Evolutionary conservation across 495 filamentous ascomycete species (phyloP).

Genomic region (Chaetomidium leptoderma): DNA sequence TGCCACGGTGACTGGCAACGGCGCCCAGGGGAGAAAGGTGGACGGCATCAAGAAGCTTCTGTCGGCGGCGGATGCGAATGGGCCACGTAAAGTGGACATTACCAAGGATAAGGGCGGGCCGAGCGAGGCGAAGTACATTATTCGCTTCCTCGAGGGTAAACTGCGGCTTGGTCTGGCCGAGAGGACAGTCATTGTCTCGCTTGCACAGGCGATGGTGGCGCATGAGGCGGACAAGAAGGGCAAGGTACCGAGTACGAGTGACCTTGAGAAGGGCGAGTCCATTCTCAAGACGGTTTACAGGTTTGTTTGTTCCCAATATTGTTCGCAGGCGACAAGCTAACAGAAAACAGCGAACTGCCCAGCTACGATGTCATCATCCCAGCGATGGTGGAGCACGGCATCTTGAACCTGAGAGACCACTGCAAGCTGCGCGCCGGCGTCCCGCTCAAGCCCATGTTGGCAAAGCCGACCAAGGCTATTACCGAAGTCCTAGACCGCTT

Average conservation of each 20-base stretch:
- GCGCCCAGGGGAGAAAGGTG: conserved; percentile 84
- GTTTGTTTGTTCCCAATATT: conserved; percentile 37
- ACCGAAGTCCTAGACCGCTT: conserved; percentile 97
- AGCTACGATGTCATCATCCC: conserved; percentile 95
- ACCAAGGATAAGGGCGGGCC: conserved; percentile 88
- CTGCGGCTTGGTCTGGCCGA: conserved; percentile 87
- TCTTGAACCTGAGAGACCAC: conserved; percentile 70
- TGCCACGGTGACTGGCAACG: conserved; percentile 79
- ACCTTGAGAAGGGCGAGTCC: conserved; percentile 76
- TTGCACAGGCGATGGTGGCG: conserved; percentile 80
- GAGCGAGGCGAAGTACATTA: conserved; percentile 90
- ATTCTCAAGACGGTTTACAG: conserved; percentile 88
- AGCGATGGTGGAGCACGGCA: conserved; percentile 77
- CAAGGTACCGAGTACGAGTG: conserved; percentile 63
- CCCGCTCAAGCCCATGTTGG: conserved; percentile 96
- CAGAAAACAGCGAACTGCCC: conserved; percentile 66
- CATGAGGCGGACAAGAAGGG: conserved; percentile 68
- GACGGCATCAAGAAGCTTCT: conserved; percentile 92
- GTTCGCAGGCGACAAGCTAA: conserved; percentile 6
- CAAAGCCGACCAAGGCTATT: conserved; percentile 98
- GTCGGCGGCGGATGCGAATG: conserved; percentile 72
- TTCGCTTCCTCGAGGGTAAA: conserved; percentile 92
- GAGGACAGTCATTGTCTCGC: conserved; percentile 79
- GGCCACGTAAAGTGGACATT: conserved; percentile 74
- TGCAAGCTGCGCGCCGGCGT: conserved; percentile 95